Evolutionary conservation across 1,284 basidiomycete genomes (phyloP).

Genomic region (Caloboletus firmus): DNA sequence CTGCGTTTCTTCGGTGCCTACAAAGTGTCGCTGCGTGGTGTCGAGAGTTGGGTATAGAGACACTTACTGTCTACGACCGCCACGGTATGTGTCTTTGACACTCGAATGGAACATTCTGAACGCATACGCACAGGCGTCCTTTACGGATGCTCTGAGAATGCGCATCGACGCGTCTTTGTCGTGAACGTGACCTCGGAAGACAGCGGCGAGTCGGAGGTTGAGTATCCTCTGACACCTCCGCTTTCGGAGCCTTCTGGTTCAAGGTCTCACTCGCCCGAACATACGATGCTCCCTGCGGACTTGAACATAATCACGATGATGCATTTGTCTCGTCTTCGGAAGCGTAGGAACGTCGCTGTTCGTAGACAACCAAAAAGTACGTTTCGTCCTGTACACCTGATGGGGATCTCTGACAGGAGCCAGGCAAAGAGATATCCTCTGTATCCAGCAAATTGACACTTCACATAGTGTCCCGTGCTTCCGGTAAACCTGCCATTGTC

Average conservation of each 20-base stretch:
- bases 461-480: slow-evolving; percentile 46
- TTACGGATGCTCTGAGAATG: slow-evolving; percentile 41
- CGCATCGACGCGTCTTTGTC: slow-evolving; percentile 39
- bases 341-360: slow-evolving; percentile 28
- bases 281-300: slow-evolving; percentile 27
- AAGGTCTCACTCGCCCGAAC: slow-evolving; percentile 54
- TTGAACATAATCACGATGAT: slow-evolving; percentile 42
- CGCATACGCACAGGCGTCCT: slow-evolving; percentile 45
- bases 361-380: slow-evolving; percentile 26
- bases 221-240: slow-evolving; percentile 72
- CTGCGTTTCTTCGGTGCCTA: slow-evolving; percentile 51
- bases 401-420: slow-evolving; percentile 11
- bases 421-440: slow-evolving; percentile 9
- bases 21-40: slow-evolving; percentile 59
- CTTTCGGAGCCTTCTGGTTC: slow-evolving; percentile 67
- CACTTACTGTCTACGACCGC: slow-evolving; percentile 68
- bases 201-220: slow-evolving; percentile 51
- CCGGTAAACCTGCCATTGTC: slow-evolving; percentile 54
- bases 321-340: slow-evolving; percentile 17
- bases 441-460: slow-evolving; percentile 37
- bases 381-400: slow-evolving; percentile 3
- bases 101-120: slow-evolving; percentile 6
- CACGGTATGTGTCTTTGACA: slow-evolving; percentile 48
- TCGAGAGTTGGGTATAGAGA: slow-evolving; percentile 52
- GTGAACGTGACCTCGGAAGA: slow-evolving; percentile 36